These are phyloP conservation scores for Hordeum marinum DNA, from an alignment of 176 grass and related monocot species.

Conservation along the genomic window DNA sequence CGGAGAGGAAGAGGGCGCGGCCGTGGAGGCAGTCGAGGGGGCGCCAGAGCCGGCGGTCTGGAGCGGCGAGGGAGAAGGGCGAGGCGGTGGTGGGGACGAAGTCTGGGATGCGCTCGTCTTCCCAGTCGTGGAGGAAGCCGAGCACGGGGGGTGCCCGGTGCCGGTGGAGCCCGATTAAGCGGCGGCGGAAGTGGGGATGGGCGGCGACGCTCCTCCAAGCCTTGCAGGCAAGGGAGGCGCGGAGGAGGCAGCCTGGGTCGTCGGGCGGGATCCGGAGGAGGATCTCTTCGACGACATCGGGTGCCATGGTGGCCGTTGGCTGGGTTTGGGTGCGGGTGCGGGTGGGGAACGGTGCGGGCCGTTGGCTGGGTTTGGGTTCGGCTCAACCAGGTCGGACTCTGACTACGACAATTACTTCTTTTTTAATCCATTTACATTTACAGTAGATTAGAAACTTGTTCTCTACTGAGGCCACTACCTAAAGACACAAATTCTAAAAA, in stretches of 20 bases:
- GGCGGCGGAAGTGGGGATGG: neutral
- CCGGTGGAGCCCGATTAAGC: neutral
- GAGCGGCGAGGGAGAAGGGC: neutral
- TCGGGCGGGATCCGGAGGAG: neutral
- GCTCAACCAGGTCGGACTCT: too few relatives aligned
- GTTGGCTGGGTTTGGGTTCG: too few relatives aligned
- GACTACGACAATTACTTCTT: too few relatives aligned
- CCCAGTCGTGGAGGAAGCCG: neutral
- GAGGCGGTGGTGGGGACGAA: neutral
- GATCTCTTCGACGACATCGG: neutral
- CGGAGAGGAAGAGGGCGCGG: neutral
- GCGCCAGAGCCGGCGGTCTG: neutral
- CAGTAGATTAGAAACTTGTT: too few relatives aligned
- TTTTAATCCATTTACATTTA: too few relatives aligned
- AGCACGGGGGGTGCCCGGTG: neutral
- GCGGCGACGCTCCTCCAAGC: neutral
- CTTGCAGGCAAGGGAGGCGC: neutral
- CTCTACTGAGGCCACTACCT: too few relatives aligned
- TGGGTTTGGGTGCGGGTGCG: neutral
- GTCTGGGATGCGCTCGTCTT: neutral
- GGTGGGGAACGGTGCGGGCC: neutral
- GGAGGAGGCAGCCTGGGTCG: neutral
- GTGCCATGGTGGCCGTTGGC: neutral
- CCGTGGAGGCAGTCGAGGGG: slow-evolving; percentile 1
- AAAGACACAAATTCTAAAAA: too few relatives aligned